Evolutionary conservation across 495 filamentous ascomycete species (phyloP).

Genomic region (Lophiotrema nucula): DNA sequence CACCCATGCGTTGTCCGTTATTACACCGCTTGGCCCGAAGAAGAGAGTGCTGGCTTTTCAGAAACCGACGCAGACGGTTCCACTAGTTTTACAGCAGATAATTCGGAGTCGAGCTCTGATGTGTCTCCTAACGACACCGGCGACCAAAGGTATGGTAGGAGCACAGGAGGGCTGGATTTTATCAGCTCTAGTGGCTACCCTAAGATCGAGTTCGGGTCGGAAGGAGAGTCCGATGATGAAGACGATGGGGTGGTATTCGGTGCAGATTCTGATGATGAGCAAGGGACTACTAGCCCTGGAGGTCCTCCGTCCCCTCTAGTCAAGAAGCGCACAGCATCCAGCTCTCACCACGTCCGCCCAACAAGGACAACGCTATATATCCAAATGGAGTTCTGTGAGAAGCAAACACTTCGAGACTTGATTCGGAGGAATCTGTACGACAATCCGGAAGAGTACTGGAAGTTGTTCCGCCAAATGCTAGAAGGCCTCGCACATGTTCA

Average conservation of each 20-base stretch:
- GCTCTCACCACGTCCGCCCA: slow-evolving; percentile 35
- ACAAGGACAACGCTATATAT: slow-evolving; percentile 69
- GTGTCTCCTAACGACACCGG: slow-evolving; percentile 33
- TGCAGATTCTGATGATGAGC: slow-evolving; percentile 22
- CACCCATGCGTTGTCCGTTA: slow-evolving; percentile 96
- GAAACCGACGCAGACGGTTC: slow-evolving; percentile 52
- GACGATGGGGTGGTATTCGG: slow-evolving; percentile 30
- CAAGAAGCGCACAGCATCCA: slow-evolving; percentile 33
- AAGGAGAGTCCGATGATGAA: slow-evolving; percentile 57
- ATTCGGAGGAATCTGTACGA: slow-evolving; percentile 72
- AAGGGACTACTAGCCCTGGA: background rate
- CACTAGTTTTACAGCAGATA: slow-evolving; percentile 35
- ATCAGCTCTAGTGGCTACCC: slow-evolving; percentile 85
- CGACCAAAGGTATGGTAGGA: slow-evolving; percentile 58
- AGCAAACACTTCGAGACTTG: slow-evolving; percentile 88
- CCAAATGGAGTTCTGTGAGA: slow-evolving; percentile 97
- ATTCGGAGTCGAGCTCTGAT: slow-evolving; percentile 15
- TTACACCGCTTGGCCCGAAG: slow-evolving; percentile 91
- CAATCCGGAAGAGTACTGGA: slow-evolving; percentile 77
- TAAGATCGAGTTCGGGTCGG: slow-evolving; percentile 73
- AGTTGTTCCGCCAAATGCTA: slow-evolving; percentile 84
- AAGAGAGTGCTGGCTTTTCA: slow-evolving; percentile 49
- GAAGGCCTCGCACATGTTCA: slow-evolving; percentile 92
- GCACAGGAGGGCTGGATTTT: slow-evolving; percentile 83
- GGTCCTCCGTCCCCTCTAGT: slow-evolving; percentile 3